Evolutionary conservation across 768 basidiomycete species (phyloP).

Genomic region (Brasilioporus rufonigricans): DNA sequence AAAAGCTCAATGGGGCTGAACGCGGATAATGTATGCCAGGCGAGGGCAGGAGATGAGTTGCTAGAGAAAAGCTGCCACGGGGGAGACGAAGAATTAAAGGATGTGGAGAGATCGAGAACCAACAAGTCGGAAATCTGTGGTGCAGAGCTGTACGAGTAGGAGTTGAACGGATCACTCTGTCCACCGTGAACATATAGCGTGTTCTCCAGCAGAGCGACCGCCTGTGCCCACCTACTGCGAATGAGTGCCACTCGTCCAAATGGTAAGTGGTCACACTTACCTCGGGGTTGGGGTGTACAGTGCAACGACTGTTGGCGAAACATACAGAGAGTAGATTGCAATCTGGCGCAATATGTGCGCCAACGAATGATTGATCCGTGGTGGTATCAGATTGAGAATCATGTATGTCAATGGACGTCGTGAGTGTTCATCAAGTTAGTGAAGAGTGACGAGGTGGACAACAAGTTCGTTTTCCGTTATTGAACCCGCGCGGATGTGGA

Average conservation of each 20-base stretch:
- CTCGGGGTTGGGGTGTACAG: slow-evolving; percentile 28
- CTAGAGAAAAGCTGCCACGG: slow-evolving; percentile 65
- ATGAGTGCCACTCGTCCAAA: slow-evolving; percentile 6
- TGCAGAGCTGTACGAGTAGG: slow-evolving; percentile 71
- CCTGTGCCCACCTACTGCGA: slow-evolving; percentile 80
- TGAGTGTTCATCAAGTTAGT: slow-evolving; percentile 19
- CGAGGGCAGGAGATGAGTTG: slow-evolving; percentile 54
- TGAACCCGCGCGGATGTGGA: slow-evolving; percentile 6
- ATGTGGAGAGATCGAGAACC: slow-evolving; percentile 56
- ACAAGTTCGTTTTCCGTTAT: not conserved
- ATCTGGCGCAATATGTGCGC: slow-evolving; percentile 10
- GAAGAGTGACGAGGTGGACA: not conserved
- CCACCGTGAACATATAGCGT: slow-evolving; percentile 77
- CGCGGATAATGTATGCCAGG: slow-evolving; percentile 80
- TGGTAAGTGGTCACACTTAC: slow-evolving; percentile 3
- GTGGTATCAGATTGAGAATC: not conserved
- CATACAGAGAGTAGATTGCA: slow-evolving; percentile 10
- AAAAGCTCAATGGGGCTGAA: slow-evolving; percentile 53
- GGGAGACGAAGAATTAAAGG: slow-evolving; percentile 60
- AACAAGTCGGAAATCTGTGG: slow-evolving; percentile 72
- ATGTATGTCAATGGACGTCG: slow-evolving; percentile 14
- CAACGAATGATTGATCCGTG: not conserved
- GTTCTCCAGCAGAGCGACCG: slow-evolving; percentile 54
- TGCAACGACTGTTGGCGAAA: slow-evolving; percentile 16
- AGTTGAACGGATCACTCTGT: slow-evolving; percentile 67